Percentiles rank a stretch among this genome's conserved stretches.
Evolutionary conservation across 208 protist genomes (phyloP).

Genomic region (Trypanosoma avium): DNA sequence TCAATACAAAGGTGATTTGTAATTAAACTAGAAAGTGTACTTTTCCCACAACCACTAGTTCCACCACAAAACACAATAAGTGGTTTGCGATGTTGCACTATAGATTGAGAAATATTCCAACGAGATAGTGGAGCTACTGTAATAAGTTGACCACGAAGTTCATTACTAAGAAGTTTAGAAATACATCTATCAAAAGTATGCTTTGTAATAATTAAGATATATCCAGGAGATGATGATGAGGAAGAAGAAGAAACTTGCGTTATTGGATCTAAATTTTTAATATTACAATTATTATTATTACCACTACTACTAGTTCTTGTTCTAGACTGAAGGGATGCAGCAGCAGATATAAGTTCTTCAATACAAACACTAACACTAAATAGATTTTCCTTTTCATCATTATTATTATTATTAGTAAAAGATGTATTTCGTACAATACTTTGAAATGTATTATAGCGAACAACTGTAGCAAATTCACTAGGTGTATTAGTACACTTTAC

Average conservation of each 20-base stretch:
- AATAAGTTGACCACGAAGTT: constrained; percentile 50
- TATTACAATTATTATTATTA: background rate
- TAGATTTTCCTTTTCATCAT: background rate
- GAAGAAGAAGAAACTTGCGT: no score
- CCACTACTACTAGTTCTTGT: background rate
- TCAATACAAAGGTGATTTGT: constrained; percentile 77
- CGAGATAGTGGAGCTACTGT: constrained; percentile 39
- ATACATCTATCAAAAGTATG: constrained; percentile 23
- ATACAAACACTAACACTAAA: background rate
- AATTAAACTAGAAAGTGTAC: constrained; percentile 81
- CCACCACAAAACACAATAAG: constrained; percentile 90
- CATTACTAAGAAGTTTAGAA: constrained; percentile 18
- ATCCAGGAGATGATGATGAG: background rate
- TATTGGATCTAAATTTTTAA: no score
- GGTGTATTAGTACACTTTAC: background rate
- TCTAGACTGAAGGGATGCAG: background rate
- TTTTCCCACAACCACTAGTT: constrained; percentile 92
- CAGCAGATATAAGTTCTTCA: constrained; percentile 8
- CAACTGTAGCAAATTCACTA: constrained; percentile 11
- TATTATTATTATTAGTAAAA: background rate
- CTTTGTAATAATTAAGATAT: constrained; percentile 11
- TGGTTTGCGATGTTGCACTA: constrained; percentile 53
- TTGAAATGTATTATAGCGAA: constrained; percentile 11
- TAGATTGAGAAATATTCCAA: constrained; percentile 33
- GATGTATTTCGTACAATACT: no score